phyloP scores from a whole-genome alignment of 2,329 filamentous ascomycete genomes.

The Fusarium scirpi region DNA sequence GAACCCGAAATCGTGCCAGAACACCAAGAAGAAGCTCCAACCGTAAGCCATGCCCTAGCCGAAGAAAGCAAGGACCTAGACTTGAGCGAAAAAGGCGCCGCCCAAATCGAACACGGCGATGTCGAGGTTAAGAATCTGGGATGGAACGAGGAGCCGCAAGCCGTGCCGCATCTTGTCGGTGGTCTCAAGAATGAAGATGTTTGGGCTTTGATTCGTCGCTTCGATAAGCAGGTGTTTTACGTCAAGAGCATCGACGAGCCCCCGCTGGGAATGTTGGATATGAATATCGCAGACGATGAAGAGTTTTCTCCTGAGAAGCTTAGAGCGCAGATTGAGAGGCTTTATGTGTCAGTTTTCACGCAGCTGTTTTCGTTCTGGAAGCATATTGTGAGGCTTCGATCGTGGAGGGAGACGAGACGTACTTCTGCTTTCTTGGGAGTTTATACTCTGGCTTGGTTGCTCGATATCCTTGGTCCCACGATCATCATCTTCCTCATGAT shows the following conservation, averaged over 20 bases:
- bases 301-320: conserved; percentile 89
- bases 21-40: conserved; percentile 49
- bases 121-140: conserved; percentile 73
- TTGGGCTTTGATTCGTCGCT: conserved; percentile 77
- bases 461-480: conserved; percentile 77
- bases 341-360: conserved; percentile 84
- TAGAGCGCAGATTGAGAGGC: conserved; percentile 78
- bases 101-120: conserved; percentile 61
- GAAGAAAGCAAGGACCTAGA: conserved; percentile 46
- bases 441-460: conserved; percentile 74
- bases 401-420: conserved; percentile 79
- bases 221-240: conserved; percentile 77
- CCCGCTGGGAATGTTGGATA: conserved; percentile 75
- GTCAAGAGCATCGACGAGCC: conserved; percentile 72
- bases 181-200: conserved; percentile 79
- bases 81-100: conserved; percentile 56
- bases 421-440: conserved; percentile 72
- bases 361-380: conserved; percentile 75
- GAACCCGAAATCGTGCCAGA: conserved; percentile 49
- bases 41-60: conserved; percentile 54
- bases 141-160: conserved; percentile 72
- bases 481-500: conserved; percentile 69
- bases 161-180: conserved; percentile 73
- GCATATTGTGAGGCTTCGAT: conserved; percentile 80
- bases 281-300: conserved; percentile 85